A percentile compares a stretch with the other conserved stretches of the same genome.
Conservation (phyloP, 495 filamentous ascomycete species). For the Collariella sp. region DNA sequence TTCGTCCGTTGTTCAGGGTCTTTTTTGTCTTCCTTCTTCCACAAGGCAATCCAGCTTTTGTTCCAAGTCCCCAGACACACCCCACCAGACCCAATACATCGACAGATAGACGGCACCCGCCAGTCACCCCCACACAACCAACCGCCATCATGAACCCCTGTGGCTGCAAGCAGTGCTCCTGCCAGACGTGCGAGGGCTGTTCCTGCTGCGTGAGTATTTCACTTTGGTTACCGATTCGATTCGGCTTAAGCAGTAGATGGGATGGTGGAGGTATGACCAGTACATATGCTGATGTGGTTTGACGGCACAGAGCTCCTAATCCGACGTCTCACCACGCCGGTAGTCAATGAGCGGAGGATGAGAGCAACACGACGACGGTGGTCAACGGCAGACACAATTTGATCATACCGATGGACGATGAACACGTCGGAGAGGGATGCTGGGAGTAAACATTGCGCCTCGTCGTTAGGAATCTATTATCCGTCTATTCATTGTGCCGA, state of each 20-base stretch:
- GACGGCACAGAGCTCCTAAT: too few relatives aligned
- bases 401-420: too few relatives aligned
- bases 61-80: background rate
- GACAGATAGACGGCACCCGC: background rate
- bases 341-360: too few relatives aligned
- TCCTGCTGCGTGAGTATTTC: slow-evolving; percentile 21
- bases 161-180: slow-evolving; percentile 21
- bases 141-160: slow-evolving; percentile 18
- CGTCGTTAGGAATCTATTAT: background rate
- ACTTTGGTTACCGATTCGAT: background rate
- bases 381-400: too few relatives aligned
- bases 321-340: too few relatives aligned
- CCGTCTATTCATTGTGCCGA: background rate
- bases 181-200: slow-evolving; percentile 17
- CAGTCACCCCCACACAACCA: background rate
- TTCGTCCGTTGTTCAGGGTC: too few relatives aligned
- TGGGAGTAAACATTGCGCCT: too few relatives aligned
- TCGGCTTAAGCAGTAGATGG: background rate
- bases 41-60: too few relatives aligned
- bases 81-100: background rate
- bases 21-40: too few relatives aligned
- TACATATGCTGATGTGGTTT: too few relatives aligned
- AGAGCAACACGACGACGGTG: too few relatives aligned
- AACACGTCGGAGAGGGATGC: too few relatives aligned
- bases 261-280: background rate